phyloP scores from a whole-genome alignment of 352 stramenopile genomes.

The Phytophthora lateralis region DNA sequence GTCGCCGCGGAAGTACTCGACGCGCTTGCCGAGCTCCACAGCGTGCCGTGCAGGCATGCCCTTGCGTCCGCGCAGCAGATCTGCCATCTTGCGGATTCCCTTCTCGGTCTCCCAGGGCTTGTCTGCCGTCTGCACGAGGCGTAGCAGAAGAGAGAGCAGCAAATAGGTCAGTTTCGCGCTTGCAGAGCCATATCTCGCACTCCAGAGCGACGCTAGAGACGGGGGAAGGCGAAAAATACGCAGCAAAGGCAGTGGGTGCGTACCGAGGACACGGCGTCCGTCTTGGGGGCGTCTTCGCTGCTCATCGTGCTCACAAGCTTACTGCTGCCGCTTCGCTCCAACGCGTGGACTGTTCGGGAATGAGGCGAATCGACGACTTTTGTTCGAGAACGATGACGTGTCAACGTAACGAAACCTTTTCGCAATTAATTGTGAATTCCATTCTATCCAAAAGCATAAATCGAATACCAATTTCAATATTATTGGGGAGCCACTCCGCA shows the following conservation, averaged over 20 bases:
- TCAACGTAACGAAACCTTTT: slow-evolving; percentile 13
- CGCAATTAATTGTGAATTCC: background rate
- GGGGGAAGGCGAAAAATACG: background rate
- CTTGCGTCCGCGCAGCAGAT: slow-evolving; percentile 83
- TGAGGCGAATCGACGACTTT: slow-evolving; percentile 13
- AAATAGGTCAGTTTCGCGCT: slow-evolving; percentile 18
- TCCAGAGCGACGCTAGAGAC: background rate
- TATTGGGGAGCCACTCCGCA: slow-evolving; percentile 9
- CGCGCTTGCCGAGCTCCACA: slow-evolving; percentile 91
- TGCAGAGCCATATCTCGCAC: slow-evolving; percentile 7
- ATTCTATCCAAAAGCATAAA: background rate
- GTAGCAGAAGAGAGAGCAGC: slow-evolving; percentile 3
- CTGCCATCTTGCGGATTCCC: slow-evolving; percentile 81
- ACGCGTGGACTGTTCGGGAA: slow-evolving; percentile 41
- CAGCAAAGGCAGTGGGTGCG: background rate
- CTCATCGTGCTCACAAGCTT: slow-evolving; percentile 27
- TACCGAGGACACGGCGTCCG: slow-evolving; percentile 31
- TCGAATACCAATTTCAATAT: background rate
- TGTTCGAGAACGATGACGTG: slow-evolving; percentile 1
- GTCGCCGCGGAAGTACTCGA: slow-evolving; percentile 92
- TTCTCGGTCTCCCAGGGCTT: slow-evolving; percentile 79
- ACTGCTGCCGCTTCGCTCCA: slow-evolving; percentile 18
- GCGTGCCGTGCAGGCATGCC: slow-evolving; percentile 89
- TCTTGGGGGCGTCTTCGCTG: slow-evolving; percentile 27
- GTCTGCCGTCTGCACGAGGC: slow-evolving; percentile 35